Conservation (phyloP, 2,329 filamentous ascomycete genomes). For the Chaetomiaceae sp. region DNA sequence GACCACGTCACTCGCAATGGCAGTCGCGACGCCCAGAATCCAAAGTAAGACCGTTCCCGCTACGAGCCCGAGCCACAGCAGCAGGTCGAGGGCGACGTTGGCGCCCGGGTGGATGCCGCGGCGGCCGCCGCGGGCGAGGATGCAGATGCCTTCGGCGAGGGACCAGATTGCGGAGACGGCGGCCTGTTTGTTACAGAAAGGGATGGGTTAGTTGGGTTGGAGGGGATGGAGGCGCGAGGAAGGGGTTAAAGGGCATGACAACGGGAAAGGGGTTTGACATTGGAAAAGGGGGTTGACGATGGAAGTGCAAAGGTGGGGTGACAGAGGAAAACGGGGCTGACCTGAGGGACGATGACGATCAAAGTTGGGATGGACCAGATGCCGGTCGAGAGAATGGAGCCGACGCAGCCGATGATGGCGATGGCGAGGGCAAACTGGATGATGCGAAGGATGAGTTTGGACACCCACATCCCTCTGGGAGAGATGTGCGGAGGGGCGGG, state of each 20-base stretch:
- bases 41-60: neutral
- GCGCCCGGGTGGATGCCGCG: slow-evolving; percentile 31
- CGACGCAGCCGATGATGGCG: neutral
- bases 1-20: neutral
- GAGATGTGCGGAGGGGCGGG: neutral
- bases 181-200: too few relatives aligned
- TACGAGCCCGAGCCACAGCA: slow-evolving; percentile 14
- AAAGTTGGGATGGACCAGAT: neutral
- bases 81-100: slow-evolving; percentile 22
- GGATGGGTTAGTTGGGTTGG: too few relatives aligned
- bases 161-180: slow-evolving; percentile 5
- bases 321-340: neutral
- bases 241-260: too few relatives aligned
- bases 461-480: slow-evolving; percentile 1
- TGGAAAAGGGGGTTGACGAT: neutral
- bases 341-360: slow-evolving; percentile 1
- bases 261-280: neutral
- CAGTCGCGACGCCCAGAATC: neutral
- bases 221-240: too few relatives aligned
- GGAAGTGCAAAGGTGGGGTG: neutral
- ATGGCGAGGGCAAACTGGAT: slow-evolving; percentile 4
- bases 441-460: slow-evolving; percentile 10
- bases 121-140: slow-evolving; percentile 12
- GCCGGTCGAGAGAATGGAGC: neutral
- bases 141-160: slow-evolving; percentile 12